Conservation (phyloP, 441 rosid species). For the Gossypium gossypioides region DNA sequence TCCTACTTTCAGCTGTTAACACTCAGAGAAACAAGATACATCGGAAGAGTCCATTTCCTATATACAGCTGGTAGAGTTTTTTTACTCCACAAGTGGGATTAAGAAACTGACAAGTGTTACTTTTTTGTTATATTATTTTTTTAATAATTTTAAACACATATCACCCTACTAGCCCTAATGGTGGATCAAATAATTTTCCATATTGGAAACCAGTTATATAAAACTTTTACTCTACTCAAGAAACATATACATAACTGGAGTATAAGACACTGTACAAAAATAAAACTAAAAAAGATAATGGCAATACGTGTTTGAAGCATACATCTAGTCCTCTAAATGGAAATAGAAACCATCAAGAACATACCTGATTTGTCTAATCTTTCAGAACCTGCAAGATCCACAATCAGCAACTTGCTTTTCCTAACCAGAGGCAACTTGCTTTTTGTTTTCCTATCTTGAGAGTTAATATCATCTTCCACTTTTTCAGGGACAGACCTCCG, state of each 20-base stretch:
- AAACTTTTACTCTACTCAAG: not conserved
- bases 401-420: constrained; percentile 80
- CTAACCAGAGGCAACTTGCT: constrained; percentile 38
- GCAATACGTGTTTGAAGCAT: not conserved
- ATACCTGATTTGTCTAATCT: constrained; percentile 84
- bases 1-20: constrained; percentile 1
- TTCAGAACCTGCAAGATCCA: constrained; percentile 96
- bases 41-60: too few relatives aligned
- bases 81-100: not conserved
- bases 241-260: not conserved
- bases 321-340: not conserved
- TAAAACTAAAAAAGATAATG: not conserved
- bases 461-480: constrained; percentile 27
- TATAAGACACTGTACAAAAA: not conserved
- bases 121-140: not conserved
- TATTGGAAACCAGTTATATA: not conserved
- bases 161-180: not conserved
- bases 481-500: constrained; percentile 51
- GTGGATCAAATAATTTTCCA: not conserved
- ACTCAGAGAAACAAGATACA: not conserved
- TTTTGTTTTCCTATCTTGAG: constrained; percentile 22
- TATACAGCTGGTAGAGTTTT: not conserved
- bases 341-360: constrained; percentile 8
- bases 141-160: not conserved
- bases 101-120: not conserved